Base-by-base conservation (phyloP, 768 basidiomycete species). In the Amanita pallidorosea region DNA sequence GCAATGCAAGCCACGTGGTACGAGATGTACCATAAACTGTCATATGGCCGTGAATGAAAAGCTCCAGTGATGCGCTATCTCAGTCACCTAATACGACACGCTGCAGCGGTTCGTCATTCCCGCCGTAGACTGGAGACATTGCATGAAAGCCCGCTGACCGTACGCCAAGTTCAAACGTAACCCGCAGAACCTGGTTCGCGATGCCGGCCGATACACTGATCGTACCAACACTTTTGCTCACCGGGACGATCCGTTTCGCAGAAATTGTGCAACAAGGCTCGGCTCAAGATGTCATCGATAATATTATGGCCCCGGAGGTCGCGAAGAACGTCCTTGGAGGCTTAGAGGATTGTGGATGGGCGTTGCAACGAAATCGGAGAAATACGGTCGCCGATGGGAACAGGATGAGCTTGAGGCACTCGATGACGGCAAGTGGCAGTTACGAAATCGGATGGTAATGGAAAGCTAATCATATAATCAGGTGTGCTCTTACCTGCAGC, bases 331-430 rank as follows among this genome's bases (percentile, higher is more conserved):
- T 81, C 13, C 68, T 85, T 3, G 80, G 78, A 8, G 75, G 77
- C 56, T 65, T 83, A 13, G 66, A 75, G 38, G 74, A 80, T 27
- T 64, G 62, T 48, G 77, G 75, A 4, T 91, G 88, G 87, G 83
- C 77, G 18, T 62, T 91, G n/a, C n/a, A n/a, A n/a, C n/a, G n/a
- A n/a, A n/a, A n/a, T n/a, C n/a, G n/a, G n/a, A n/a, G n/a, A n/a
- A n/a, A n/a, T n/a, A n/a, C n/a, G n/a, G n/a, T n/a, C n/a, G n/a
- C n/a, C n/a, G n/a, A n/a, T n/a, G 88, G 86, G 81, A 83, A 56
- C 82, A 88, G 55, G 71, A 75, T 2, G 86, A 87, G 55, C 71
- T 91, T 4, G 73, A 77, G 52, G 66, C 67, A 31, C 71, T 90
- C 7, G 79, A 75, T 31, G 76, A 84, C 60, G 84, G 86, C 86